Evolutionary conservation across 495 filamentous ascomycete species (phyloP), one percentile per base, ranked within the genome.

Genomic region (Thozetella sp.): DNA sequence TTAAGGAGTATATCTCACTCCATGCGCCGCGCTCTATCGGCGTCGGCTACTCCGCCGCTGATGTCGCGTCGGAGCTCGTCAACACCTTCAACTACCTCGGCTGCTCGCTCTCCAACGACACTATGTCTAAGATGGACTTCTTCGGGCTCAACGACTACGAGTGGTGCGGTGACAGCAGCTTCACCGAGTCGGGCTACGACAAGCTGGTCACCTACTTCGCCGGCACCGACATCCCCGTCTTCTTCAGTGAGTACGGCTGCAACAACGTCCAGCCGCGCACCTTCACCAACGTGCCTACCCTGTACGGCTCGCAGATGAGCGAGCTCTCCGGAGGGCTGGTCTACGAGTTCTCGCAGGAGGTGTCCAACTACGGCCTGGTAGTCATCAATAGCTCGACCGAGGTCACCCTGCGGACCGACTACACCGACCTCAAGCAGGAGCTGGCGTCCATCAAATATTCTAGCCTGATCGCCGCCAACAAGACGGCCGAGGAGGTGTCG

Each of bases 1-100:
- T 81, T 73, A 92, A 91, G 77, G 76, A 76, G 6, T 91, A 92
- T 67, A 90, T 92, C 73, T 86, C 63, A 20, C 55, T 69, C 22
- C 70, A 73, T 23, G 57, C 72, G 46, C 51, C 57, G 46, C 70
- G 70, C 50, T 53, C 57, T 30, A 73, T 73, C 43, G 69, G 69
- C 20, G 70, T 73, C 43, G 70, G 70, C 54, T 73, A 73, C 63
- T 37, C 30, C 6, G 30, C 30, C 6, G 30, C 30, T 15, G 30
- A 37, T 37, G 30, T 37, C 30, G 30, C 30, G 6, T 6, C 30
- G 6, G 30, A 37, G 30, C 30, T 37, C 15, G 30, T 37, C 30
- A 37, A 37, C 30, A 37, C 30, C 30, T 37, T 37, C 30, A 37
- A 37, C 30, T 37, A 37, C 15, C 30, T 37, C 30, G 30, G 6